These are phyloP conservation scores for Acer campestre DNA, from an alignment of 345 rosid species.

Conservation along the genomic window DNA sequence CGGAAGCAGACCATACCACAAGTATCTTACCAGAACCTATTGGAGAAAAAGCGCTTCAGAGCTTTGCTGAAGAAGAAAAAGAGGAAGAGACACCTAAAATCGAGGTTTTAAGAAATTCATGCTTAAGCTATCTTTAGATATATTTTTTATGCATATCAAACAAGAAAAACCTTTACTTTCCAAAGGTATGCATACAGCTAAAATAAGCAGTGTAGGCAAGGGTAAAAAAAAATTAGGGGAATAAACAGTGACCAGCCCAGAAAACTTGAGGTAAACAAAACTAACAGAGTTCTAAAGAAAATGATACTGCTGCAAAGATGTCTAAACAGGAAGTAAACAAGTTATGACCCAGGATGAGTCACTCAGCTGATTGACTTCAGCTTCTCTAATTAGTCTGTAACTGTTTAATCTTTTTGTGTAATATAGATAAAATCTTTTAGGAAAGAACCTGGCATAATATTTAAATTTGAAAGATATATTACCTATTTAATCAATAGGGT, in stretches of 20 bases:
- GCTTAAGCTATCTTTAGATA: background rate
- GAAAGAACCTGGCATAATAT: background rate
- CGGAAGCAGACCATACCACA: conserved; percentile 7
- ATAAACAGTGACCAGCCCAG: conserved; percentile 7
- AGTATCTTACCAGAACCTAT: conserved; percentile 18
- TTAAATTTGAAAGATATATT: background rate
- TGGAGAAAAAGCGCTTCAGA: conserved; percentile 15
- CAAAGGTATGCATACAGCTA: conserved; percentile 31
- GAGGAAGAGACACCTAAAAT: conserved; percentile 14
- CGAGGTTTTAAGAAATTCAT: conserved; percentile 18
- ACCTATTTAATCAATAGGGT: background rate
- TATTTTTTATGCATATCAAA: background rate
- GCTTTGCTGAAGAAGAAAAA: conserved; percentile 23
- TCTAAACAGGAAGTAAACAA: conserved; percentile 1
- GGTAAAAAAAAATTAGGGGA: conserved; percentile 15
- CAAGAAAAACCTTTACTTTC: conserved; percentile 14
- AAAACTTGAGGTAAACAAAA: conserved; percentile 8
- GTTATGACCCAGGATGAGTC: background rate
- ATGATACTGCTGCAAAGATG: background rate
- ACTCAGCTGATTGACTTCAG: background rate
- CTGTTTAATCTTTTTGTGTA: background rate
- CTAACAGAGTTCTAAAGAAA: background rate
- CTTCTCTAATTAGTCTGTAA: conserved; percentile 2
- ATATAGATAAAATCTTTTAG: background rate
- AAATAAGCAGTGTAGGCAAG: conserved; percentile 20